Evolutionary conservation across 495 filamentous ascomycete species (phyloP), one percentile per base, ranked within the genome.

Genomic region (Hypoxylon fuscum): DNA sequence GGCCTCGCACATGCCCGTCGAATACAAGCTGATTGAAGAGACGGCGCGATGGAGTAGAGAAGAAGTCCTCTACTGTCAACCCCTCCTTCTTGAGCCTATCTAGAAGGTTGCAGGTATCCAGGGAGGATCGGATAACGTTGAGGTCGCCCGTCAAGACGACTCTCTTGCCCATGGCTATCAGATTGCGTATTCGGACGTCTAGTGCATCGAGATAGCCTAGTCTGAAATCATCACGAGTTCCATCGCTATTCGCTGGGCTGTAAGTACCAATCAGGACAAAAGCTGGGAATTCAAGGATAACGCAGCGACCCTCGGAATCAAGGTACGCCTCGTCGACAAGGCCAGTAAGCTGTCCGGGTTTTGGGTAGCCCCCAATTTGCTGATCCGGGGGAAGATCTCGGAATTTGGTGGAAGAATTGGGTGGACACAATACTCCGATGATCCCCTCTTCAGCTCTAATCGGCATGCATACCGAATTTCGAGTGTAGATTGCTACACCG

Each of bases 371-470:
- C n/a, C 94, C 94, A 68, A 98, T 96, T 48, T 86, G 87, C 55
- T 93, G 84, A n/a, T 90, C 85, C 38, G 82, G 69, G 2, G 92
- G 90, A 2, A 96, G 84, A 40, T 92, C 86, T 38, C 87, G 83
- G 71, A 92, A 98, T 12, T 82, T 79, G n/a, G 80, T 85, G 5
- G 87, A 81, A 1, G 89, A 90, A 65, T 87, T 89, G 2, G 92
- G 92, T 1, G 91, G 87, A 27, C 84, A 87, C 21, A 97, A 83
- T 9, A 91, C 78, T 7, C 95, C 95, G 2, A 90, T 90, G 51
- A 98, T 85, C 22, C 95, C 95, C 79, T 97, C 95, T 77, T 98
- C 95, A 2, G 93, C 94, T 40, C 88, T 85, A 11, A 98, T 92
- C 0, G 95, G 95, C 14, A 87, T 85, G 72, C 95, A 98, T 49